A percentile compares a stretch with the other conserved stretches of the same genome.
Evolutionary conservation across 805 yeast species (phyloP).

Genomic region (Candida nitratophila): DNA sequence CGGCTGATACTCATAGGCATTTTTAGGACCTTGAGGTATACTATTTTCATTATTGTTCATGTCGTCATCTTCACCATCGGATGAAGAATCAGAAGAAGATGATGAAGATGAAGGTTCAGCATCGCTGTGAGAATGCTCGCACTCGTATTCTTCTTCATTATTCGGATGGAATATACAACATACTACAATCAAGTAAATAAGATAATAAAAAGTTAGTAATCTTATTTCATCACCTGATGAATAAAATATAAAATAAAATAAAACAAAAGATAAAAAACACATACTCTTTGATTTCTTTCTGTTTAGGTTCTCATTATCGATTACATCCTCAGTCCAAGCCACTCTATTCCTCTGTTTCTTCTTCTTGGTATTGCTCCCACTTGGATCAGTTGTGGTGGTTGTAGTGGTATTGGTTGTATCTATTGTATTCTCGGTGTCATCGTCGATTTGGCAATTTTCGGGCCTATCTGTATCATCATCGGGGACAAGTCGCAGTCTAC

Average conservation of each 20-base stretch:
- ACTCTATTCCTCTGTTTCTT: conserved; percentile 42
- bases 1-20: conserved; percentile 90
- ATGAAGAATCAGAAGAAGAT: conserved; percentile 29
- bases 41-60: conserved; percentile 6
- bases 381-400: conserved; percentile 6
- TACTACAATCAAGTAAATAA: too few relatives aligned
- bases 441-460: too few relatives aligned
- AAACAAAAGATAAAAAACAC: too few relatives aligned
- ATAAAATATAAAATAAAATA: too few relatives aligned
- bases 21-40: conserved; percentile 34
- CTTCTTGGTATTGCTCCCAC: conserved; percentile 3
- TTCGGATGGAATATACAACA: conserved; percentile 86
- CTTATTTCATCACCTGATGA: too few relatives aligned
- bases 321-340: conserved; percentile 76
- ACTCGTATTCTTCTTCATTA: conserved; percentile 36
- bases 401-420: not conserved
- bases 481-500: conserved; percentile 11
- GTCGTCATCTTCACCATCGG: conserved; percentile 12
- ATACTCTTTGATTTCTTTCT: conserved; percentile 86
- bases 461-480: conserved; percentile 8
- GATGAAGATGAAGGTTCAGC: conserved; percentile 8
- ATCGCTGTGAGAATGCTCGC: conserved; percentile 12
- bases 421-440: too few relatives aligned
- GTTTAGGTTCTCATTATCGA: conserved; percentile 85
- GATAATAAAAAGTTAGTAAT: too few relatives aligned